Conservation (phyloP, 1,139 yeast species). For the Eremothecium sinecaudum region DNA sequence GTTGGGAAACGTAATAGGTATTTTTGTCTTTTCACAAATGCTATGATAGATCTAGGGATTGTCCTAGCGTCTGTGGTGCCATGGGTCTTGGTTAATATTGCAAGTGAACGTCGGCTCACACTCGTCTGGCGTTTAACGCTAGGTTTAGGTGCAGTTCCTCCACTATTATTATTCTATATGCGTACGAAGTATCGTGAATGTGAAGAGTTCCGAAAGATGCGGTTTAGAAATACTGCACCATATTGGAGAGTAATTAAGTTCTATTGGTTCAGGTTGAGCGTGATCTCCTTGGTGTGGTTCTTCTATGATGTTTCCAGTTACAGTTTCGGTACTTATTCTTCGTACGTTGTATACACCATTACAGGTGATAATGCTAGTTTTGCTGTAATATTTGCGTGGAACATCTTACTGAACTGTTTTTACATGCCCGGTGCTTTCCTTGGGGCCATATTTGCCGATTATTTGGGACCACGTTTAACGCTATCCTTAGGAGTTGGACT, state of each 20-base stretch:
- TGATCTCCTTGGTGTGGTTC: conserved; percentile 80
- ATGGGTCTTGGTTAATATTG: conserved; percentile 77
- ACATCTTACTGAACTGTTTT: conserved; percentile 75
- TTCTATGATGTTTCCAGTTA: conserved; percentile 81
- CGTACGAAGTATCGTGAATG: conserved; percentile 71
- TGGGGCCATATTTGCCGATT: conserved; percentile 79
- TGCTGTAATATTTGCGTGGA: conserved; percentile 81
- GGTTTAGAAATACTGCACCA: conserved; percentile 65
- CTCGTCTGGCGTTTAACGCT: conserved; percentile 90
- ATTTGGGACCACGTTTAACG: conserved; percentile 79
- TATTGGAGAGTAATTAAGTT: conserved; percentile 60
- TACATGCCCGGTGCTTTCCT: conserved; percentile 82
- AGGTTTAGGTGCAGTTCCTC: conserved; percentile 89
- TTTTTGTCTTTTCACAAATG: conserved; percentile 81
- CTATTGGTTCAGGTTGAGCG: conserved; percentile 70
- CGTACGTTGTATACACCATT: conserved; percentile 53
- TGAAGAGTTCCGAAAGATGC: conserved; percentile 56
- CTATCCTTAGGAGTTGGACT: conserved; percentile 55
- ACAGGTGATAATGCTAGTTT: conserved; percentile 41
- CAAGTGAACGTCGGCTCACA: conserved; percentile 55
- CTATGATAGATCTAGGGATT: conserved; percentile 81
- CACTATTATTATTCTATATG: conserved; percentile 62
- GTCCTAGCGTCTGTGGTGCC: conserved; percentile 82
- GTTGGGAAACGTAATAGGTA: conserved; percentile 80
- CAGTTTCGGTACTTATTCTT: conserved; percentile 77